phyloP scores from a whole-genome alignment of 257 asterid genomes.

The Anisodus acutangulus region DNA sequence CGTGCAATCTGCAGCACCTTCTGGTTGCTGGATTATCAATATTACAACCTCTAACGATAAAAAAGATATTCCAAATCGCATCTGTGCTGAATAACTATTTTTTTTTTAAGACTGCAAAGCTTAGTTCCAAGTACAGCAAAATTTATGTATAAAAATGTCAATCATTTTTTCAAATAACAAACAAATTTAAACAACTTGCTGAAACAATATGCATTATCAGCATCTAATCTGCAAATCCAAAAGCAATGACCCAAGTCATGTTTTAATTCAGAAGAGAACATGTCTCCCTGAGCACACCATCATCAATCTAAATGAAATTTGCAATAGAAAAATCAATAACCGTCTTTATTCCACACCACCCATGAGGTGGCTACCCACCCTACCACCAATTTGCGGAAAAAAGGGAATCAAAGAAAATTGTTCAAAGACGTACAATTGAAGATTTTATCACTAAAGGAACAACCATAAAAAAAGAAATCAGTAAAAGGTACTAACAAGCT shows the following conservation, averaged over 20 bases:
- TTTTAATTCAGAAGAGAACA: slow-evolving; percentile 1
- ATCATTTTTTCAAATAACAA: no score
- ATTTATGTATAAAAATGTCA: not conserved
- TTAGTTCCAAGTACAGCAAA: not conserved
- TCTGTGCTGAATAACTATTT: not conserved
- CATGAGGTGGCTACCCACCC: not conserved
- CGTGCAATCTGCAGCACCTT: no score
- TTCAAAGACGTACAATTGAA: not conserved
- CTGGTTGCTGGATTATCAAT: no score
- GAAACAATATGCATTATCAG: slow-evolving; percentile 16
- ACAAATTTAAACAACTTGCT: no score
- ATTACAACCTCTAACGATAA: no score
- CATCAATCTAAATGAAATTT: slow-evolving; percentile 8
- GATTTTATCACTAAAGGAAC: slow-evolving; percentile 5
- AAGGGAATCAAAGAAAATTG: not conserved
- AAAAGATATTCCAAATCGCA: not conserved
- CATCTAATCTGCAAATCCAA: slow-evolving; percentile 6
- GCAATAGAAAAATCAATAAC: not conserved
- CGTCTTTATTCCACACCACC: not conserved
- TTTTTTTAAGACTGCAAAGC: not conserved
- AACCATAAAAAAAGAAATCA: not conserved
- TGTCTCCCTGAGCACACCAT: not conserved
- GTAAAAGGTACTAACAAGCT: slow-evolving; percentile 1
- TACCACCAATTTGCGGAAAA: slow-evolving; percentile 18
- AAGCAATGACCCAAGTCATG: not conserved